A percentile compares a stretch with the other conserved stretches of the same genome.
These are phyloP conservation scores for Metschnikowia bowlesiae DNA, from an alignment of 805 yeast genomes.

Conservation along the genomic window DNA sequence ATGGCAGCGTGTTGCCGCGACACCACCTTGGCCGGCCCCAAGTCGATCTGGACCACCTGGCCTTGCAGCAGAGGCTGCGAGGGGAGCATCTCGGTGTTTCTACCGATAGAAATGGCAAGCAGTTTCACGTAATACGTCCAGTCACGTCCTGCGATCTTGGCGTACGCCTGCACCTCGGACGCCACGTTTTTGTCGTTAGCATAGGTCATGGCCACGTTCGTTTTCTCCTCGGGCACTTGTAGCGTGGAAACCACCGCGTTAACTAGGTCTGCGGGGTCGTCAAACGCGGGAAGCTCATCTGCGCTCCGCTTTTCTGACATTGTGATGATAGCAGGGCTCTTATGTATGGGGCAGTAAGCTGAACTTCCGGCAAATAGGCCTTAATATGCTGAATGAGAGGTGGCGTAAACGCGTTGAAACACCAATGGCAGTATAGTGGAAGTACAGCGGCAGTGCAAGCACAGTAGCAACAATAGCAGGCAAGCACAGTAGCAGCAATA, in stretches of 20 bases:
- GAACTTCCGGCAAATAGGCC: no score
- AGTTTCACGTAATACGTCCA: constrained; percentile 95
- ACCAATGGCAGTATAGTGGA: no score
- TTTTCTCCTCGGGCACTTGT: constrained; percentile 63
- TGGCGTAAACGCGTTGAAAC: no score
- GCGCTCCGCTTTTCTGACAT: constrained; percentile 10
- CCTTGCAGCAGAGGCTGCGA: constrained; percentile 16
- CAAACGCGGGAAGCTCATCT: constrained; percentile 35
- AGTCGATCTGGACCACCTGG: constrained; percentile 66
- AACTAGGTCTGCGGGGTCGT: constrained; percentile 60
- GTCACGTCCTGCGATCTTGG: constrained; percentile 84
- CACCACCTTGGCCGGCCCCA: constrained; percentile 97
- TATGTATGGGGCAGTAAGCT: neutral
- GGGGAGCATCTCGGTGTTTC: constrained; percentile 55
- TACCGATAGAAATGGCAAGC: constrained; percentile 74
- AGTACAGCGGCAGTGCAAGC: no score
- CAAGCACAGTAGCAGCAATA: no score
- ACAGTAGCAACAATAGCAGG: no score
- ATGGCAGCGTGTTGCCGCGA: constrained; percentile 86
- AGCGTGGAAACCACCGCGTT: constrained; percentile 72
- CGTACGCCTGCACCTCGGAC: constrained; percentile 94
- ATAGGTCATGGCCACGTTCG: constrained; percentile 67
- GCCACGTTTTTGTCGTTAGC: constrained; percentile 68
- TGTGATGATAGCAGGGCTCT: neutral
- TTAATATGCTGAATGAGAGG: no score